phyloP scores from a whole-genome alignment of 2,329 filamentous ascomycete genomes.

The Sphaerulina populicola region DNA sequence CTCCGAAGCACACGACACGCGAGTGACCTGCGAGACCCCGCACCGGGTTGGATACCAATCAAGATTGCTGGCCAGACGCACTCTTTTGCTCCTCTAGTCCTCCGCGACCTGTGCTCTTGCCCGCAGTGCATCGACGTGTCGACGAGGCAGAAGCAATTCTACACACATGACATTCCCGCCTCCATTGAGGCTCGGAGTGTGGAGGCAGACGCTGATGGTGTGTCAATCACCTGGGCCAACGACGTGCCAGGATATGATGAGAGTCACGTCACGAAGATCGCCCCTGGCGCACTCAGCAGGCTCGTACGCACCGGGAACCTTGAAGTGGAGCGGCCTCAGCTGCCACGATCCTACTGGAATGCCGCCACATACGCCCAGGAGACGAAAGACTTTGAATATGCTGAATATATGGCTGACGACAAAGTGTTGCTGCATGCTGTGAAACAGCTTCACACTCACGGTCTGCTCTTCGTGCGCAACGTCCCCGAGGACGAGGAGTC shows the following conservation, averaged over 20 bases:
- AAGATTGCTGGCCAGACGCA: conserved; percentile 1
- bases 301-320: conserved; percentile 1
- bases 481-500: conserved; percentile 51
- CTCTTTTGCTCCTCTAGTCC: conserved; percentile 25
- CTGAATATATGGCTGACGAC: conserved; percentile 59
- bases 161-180: conserved; percentile 54
- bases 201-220: conserved; percentile 24
- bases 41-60: neutral
- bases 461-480: conserved; percentile 66
- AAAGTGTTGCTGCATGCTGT: conserved; percentile 54
- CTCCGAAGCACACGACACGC: neutral
- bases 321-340: neutral
- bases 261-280: conserved; percentile 37
- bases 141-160: conserved; percentile 57
- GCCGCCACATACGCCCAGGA: conserved; percentile 39
- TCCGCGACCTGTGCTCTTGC: conserved; percentile 55
- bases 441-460: conserved; percentile 54
- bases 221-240: conserved; percentile 51
- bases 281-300: conserved; percentile 8
- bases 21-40: neutral
- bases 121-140: conserved; percentile 50
- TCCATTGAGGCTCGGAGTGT: conserved; percentile 38
- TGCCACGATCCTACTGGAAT: conserved; percentile 36
- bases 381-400: conserved; percentile 57
- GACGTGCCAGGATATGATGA: conserved; percentile 43